phyloP scores from a whole-genome alignment of 768 basidiomycete species.

The Mycena floridula region DNA sequence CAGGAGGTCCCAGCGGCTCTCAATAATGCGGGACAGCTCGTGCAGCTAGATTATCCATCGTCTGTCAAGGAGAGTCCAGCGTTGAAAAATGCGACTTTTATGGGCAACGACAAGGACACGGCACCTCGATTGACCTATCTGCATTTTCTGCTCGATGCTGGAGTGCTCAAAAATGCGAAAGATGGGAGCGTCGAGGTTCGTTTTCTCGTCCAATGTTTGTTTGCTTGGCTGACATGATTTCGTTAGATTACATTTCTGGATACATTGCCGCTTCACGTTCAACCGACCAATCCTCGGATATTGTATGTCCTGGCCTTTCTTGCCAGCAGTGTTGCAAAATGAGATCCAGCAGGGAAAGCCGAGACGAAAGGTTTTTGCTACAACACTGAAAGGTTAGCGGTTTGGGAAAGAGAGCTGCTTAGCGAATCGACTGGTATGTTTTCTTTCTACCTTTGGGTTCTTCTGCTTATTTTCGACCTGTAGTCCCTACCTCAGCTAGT shows the following conservation, averaged over 20 bases:
- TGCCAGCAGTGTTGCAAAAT: slow-evolving; percentile 57
- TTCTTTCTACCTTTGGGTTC: background rate
- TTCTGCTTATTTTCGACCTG: background rate
- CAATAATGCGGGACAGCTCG: slow-evolving; percentile 38
- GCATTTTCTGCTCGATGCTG: slow-evolving; percentile 64
- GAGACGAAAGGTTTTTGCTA: slow-evolving; percentile 65
- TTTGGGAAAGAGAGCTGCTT: slow-evolving; percentile 20
- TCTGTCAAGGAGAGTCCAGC: background rate
- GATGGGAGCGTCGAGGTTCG: background rate
- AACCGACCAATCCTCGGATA: slow-evolving; percentile 62
- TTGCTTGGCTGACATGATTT: too few relatives aligned
- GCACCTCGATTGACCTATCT: slow-evolving; percentile 49
- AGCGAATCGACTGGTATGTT: slow-evolving; percentile 20
- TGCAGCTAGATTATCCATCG: slow-evolving; percentile 31
- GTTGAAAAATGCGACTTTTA: slow-evolving; percentile 33
- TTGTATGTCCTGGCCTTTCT: slow-evolving; percentile 63
- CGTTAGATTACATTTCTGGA: background rate
- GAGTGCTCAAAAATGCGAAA: slow-evolving; percentile 18
- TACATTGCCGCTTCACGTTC: slow-evolving; percentile 32
- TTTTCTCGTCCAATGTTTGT: too few relatives aligned
- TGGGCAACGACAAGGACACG: slow-evolving; percentile 40
- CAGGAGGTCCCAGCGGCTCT: slow-evolving; percentile 43
- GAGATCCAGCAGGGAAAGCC: slow-evolving; percentile 72
- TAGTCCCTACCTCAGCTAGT: slow-evolving; percentile 55
- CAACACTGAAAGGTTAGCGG: slow-evolving; percentile 46